A percentile compares a stretch with the other conserved stretches of the same genome.
Conservation (phyloP, 2,329 filamentous ascomycete genomes). For the Penicillium sp. region DNA sequence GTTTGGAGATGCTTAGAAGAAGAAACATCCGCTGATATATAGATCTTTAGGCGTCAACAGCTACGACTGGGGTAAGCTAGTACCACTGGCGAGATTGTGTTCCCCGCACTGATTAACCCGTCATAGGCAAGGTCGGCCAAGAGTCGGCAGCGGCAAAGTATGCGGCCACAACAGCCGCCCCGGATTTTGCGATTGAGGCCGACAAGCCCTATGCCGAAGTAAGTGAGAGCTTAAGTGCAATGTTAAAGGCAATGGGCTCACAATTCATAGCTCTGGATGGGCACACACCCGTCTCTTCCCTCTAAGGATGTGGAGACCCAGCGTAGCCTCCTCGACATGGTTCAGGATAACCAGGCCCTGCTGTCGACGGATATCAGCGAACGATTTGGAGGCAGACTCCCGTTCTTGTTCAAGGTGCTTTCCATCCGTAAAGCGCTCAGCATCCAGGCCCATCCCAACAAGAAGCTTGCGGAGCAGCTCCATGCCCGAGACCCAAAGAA, state of each 20-base stretch:
- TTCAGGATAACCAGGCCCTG: slow-evolving; percentile 81
- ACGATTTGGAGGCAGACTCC: slow-evolving; percentile 77
- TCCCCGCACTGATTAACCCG: slow-evolving; percentile 30
- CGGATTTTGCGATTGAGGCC: slow-evolving; percentile 72
- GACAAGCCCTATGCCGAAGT: slow-evolving; percentile 96
- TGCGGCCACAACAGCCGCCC: slow-evolving; percentile 76
- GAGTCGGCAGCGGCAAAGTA: slow-evolving; percentile 87
- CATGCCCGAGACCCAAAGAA: slow-evolving; percentile 86
- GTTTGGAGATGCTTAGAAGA: slow-evolving; percentile 13
- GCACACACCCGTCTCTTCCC: slow-evolving; percentile 92
- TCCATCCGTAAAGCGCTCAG: slow-evolving; percentile 94
- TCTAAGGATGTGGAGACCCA: slow-evolving; percentile 85
- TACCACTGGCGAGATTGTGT: slow-evolving; percentile 17
- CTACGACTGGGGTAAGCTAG: slow-evolving; percentile 82
- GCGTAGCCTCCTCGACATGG: slow-evolving; percentile 80
- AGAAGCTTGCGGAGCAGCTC: slow-evolving; percentile 85
- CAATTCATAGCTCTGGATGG: slow-evolving; percentile 84
- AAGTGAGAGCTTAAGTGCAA: not conserved
- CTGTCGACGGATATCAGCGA: slow-evolving; percentile 71
- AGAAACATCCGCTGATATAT: not conserved
- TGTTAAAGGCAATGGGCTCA: slow-evolving; percentile 6
- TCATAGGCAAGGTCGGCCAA: slow-evolving; percentile 75
- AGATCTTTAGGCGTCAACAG: slow-evolving; percentile 77
- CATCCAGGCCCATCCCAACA: slow-evolving; percentile 96
- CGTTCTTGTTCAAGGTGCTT: slow-evolving; percentile 96